Evolutionary conservation across 805 yeast species (phyloP).

Genomic region (Yamadazyma kitorensis): DNA sequence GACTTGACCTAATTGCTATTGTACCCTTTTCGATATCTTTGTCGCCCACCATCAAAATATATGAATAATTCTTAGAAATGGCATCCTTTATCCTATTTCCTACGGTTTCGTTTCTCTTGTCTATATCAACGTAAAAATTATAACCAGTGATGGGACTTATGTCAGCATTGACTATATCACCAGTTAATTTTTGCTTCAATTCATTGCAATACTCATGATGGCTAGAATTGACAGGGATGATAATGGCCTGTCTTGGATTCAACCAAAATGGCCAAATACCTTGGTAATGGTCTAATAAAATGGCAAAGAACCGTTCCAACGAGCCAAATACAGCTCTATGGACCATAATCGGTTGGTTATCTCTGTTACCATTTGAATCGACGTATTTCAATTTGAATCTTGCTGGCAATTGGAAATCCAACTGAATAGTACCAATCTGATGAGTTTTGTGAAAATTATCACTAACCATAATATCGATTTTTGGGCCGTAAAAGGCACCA

Average conservation of each 20-base stretch:
- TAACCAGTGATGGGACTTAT: constrained; percentile 58
- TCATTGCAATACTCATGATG: constrained; percentile 56
- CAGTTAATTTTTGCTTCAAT: constrained; percentile 44
- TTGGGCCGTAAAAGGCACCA: constrained; percentile 97
- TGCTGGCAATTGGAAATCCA: constrained; percentile 91
- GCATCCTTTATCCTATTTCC: constrained; percentile 82
- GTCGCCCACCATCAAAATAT: constrained; percentile 83
- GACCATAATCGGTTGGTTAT: constrained; percentile 82
- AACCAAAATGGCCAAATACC: constrained; percentile 99
- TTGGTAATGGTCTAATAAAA: constrained; percentile 81
- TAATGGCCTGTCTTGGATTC: constrained; percentile 83
- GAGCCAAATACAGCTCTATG: constrained; percentile 97
- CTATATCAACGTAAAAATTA: constrained; percentile 74
- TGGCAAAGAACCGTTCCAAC: constrained; percentile 86
- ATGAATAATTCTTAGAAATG: constrained; percentile 68
- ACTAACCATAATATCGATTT: constrained; percentile 79
- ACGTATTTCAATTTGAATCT: constrained; percentile 75
- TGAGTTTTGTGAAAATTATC: constrained; percentile 81
- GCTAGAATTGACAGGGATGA: constrained; percentile 72
- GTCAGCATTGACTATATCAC: constrained; percentile 32
- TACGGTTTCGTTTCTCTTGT: constrained; percentile 70
- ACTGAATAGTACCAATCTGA: constrained; percentile 93
- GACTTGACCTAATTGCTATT: constrained; percentile 62
- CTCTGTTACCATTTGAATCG: constrained; percentile 44
- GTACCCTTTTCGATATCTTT: constrained; percentile 62